Base-by-base conservation (phyloP, 148 eudicot genomes). In the Arctostaphylos glauca region DNA sequence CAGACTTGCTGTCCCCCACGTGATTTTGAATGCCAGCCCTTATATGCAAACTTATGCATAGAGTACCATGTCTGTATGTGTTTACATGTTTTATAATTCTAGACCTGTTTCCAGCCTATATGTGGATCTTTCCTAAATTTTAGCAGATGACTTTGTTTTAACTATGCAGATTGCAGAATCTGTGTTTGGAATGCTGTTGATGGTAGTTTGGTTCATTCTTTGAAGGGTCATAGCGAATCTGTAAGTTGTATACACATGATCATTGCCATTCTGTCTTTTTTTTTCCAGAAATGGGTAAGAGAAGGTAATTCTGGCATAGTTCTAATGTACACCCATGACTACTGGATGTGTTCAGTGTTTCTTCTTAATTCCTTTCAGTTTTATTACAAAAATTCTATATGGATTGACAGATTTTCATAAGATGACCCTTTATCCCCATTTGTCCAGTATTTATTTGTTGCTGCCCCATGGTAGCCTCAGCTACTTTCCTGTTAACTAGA, bases 181-280 rank as follows among this genome's bases (percentile, higher is more conserved):
- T 96, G 99, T 76, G 99, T 96, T 48, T 96, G 99, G 99, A 96
- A 96, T 92, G 99, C 99, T 87, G 90, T 92, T 84, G 99, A 96
- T 86, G 98, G 99, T 75, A 93, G 98, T 89, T 88, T 96, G 86
- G 98, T 96, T 60, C 98, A 96, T 91, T 96, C 94, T 86, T 87
- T 96, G 91, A 96, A 98, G 23, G 99, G 99, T 77, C 99, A 96
- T 86, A 92, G 91, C 56, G 94, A 94, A 16, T 93, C 98, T 85
- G 99, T 96, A 89, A 94, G 98, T 89, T 59, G 21, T 23, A 48
- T 55, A 14, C 16, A 15, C 41, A 15, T 52, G 8, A 41, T 14
- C 38, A 9, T 62, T 23, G 73, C n/a, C 46, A 43, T 41, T 47
- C 47, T 31, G 10, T 8, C 21, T 68, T 58, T 23, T 12, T 14